phyloP scores from a whole-genome alignment of 257 asterid species.

The Parsonsia alboflavescens region DNA sequence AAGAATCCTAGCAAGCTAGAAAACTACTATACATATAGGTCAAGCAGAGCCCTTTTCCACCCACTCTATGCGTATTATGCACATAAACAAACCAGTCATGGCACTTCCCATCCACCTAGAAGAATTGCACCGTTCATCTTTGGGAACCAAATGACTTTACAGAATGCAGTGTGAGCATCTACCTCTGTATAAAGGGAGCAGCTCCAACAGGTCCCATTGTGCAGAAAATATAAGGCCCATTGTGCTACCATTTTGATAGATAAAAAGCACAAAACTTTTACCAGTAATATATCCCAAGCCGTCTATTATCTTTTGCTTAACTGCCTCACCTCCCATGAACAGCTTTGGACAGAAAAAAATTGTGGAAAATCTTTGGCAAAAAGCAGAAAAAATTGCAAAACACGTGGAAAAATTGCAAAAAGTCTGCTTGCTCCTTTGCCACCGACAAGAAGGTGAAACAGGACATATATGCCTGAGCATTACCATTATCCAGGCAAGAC shows the following conservation, averaged over 20 bases:
- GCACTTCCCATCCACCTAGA: no score
- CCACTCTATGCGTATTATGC: no score
- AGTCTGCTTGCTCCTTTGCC: slow-evolving; percentile 93
- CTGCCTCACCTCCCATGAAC: not conserved
- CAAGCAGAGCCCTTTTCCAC: not conserved
- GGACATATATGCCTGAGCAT: not conserved
- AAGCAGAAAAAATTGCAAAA: no score
- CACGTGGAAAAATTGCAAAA: no score
- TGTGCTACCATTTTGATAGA: not conserved
- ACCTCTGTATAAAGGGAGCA: slow-evolving; percentile 60
- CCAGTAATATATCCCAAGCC: not conserved
- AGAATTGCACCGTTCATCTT: not conserved
- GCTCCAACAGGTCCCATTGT: slow-evolving; percentile 83
- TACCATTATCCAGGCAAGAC: not conserved
- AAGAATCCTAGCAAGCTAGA: not conserved
- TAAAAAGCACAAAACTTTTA: not conserved
- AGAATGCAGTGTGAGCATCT: not conserved
- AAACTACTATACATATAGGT: not conserved
- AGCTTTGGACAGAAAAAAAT: not conserved
- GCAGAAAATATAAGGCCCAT: no score
- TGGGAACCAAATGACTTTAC: not conserved
- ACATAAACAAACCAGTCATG: not conserved
- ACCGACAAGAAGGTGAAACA: slow-evolving; percentile 41
- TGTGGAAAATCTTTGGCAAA: no score
- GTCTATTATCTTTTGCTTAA: not conserved